Base-by-base conservation (phyloP, 805 yeast genomes). In the Cyberlindnera maritima region DNA sequence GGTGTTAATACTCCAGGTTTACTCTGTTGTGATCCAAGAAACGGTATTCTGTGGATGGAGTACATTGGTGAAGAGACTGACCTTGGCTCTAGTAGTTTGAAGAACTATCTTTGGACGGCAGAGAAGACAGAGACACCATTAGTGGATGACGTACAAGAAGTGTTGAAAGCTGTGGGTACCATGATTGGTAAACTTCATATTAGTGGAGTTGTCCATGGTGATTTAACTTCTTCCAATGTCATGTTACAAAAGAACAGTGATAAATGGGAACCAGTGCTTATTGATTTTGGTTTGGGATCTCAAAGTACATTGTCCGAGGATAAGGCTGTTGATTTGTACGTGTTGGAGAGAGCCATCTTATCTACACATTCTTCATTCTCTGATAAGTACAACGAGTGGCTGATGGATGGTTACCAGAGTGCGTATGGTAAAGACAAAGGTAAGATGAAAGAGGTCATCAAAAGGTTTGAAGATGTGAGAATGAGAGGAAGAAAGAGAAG, bases 321-420 rank as follows among this genome's bases (percentile, higher is more conserved):
- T 60, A 90, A 88, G 65, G 98, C 98, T 3, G 99, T 94, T n/a
- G 99, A 94, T 64, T 65, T 94, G 49, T 94, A 94, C 58, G 98
- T 94, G 11, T 67, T 94, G 50, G 99, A 94, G 65, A 72, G 98
- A 58, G 98, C 99, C 0, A 76, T 94, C 17, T 68, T 80, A 26
- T 88, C 96, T 55, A 94, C 99, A 1, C 99, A 94, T 65, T 92
- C 98, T 0, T 73, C 75, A 6, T 78, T 77, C 58, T 74, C 96
- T 2, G 75, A 73, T 1, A 58, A 63, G 36, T 90, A 90, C 62
- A 83, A 79, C 56, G 63, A 67, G 36, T 83, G 92, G 90, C 58
- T 90, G 6, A 66, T 91, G 50, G 75, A 80, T 46, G 97, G 96
- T 0, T 89, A 88, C 58, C 65, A 67, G 34, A 52, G 57, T 18